A percentile compares a stretch with the other conserved stretches of the same genome.
Conservation (phyloP, 495 filamentous ascomycete species). For the Aspergillus sclerotioniger region DNA sequence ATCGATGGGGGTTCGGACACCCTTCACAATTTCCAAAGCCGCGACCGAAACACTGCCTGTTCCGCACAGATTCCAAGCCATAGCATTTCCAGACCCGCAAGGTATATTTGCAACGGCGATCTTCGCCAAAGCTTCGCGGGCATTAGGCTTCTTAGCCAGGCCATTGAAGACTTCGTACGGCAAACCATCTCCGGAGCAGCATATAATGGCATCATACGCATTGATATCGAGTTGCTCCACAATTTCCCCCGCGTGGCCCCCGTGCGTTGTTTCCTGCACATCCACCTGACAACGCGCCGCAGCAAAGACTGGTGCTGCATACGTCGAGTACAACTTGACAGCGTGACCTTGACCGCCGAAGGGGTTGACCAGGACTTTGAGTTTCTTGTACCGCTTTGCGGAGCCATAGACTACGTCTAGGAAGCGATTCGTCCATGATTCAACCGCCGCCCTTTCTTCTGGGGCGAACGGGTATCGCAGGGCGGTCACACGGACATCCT, state of each 20-base stretch:
- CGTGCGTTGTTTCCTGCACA: conserved; percentile 67
- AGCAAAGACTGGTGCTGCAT: conserved; percentile 79
- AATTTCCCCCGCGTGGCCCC: conserved; percentile 77
- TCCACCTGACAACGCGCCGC: conserved; percentile 77
- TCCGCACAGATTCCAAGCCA: conserved; percentile 87
- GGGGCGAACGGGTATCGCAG: conserved; percentile 61
- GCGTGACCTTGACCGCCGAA: conserved; percentile 83
- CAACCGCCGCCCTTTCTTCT: conserved; percentile 46
- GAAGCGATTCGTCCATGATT: conserved; percentile 61
- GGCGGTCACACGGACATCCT: conserved; percentile 54
- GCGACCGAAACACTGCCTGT: conserved; percentile 73
- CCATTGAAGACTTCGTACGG: conserved; percentile 96
- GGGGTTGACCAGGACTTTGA: conserved; percentile 89
- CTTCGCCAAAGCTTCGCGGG: conserved; percentile 67
- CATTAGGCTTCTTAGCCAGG: conserved; percentile 71
- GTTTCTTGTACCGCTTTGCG: conserved; percentile 66
- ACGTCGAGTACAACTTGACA: conserved; percentile 65
- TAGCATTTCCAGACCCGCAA: conserved; percentile 89
- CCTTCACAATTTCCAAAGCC: conserved; percentile 81
- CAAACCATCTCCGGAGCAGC: conserved; percentile 89
- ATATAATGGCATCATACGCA: conserved; percentile 77
- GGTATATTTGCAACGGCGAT: conserved; percentile 88
- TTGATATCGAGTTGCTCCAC: conserved; percentile 75
- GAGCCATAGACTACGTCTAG: conserved; percentile 70
- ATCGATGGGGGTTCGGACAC: conserved; percentile 75